These are phyloP conservation scores for Pseudovirgaria hyperparasitica DNA, from an alignment of 2,329 filamentous ascomycete species.

Conservation along the genomic window DNA sequence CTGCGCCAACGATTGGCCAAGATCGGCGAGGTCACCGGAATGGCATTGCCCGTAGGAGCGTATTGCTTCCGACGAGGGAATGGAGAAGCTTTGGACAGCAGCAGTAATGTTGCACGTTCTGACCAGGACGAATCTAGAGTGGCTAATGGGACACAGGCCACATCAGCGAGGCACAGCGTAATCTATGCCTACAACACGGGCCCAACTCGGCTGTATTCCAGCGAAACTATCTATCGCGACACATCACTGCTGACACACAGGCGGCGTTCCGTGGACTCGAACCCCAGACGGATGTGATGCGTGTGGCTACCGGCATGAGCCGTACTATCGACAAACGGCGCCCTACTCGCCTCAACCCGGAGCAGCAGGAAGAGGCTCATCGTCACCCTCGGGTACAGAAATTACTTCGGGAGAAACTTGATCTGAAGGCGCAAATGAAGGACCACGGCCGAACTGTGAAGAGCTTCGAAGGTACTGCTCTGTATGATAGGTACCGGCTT, in stretches of 20 bases:
- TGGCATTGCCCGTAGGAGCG: neutral
- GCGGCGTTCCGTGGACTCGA: conserved; percentile 1
- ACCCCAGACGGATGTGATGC: conserved; percentile 1
- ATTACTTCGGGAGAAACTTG: conserved; percentile 1
- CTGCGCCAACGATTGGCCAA: conserved; percentile 1
- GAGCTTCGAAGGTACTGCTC: neutral
- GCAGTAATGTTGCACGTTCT: conserved; percentile 1
- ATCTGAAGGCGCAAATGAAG: conserved; percentile 1
- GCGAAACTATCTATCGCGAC: conserved; percentile 1
- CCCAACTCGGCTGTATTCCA: conserved; percentile 2
- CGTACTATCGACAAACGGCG: conserved; percentile 1
- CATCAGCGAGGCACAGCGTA: conserved; percentile 1
- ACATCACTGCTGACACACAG: conserved; percentile 1
- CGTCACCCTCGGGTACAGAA: neutral
- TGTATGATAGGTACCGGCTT: neutral
- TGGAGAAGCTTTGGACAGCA: conserved; percentile 1
- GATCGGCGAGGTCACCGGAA: conserved; percentile 2
- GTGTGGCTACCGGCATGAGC: conserved; percentile 1
- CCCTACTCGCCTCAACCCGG: neutral
- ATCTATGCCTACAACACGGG: conserved; percentile 1
- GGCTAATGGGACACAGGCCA: neutral
- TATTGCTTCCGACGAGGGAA: conserved; percentile 1
- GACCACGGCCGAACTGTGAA: neutral
- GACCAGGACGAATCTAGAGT: neutral
- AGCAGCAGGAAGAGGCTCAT: neutral